Conservation (phyloP, 1,139 yeast species). For the Sugiyamaella grinbergsii region DNA sequence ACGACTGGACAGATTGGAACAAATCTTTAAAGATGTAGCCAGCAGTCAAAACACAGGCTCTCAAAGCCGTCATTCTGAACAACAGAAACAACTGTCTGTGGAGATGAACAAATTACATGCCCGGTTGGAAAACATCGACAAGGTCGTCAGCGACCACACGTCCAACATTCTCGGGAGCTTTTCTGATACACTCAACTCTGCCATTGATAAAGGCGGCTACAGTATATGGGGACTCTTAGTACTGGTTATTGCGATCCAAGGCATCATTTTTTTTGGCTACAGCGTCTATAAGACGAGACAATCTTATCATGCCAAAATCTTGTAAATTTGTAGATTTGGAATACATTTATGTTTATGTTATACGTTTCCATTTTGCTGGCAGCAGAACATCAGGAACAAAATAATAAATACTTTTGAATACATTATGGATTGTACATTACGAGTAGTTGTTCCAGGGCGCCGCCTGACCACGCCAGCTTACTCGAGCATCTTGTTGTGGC, state of each 20-base stretch:
- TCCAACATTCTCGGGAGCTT: constrained; percentile 34
- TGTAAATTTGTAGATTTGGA: constrained; percentile 23
- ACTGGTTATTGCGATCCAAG: constrained; percentile 36
- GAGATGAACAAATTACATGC: constrained; percentile 32
- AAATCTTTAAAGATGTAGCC: constrained; percentile 21
- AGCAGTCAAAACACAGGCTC: constrained; percentile 14
- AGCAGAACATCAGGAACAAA: too few species aligned
- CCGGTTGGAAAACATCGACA: constrained; percentile 32
- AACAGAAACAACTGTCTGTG: constrained; percentile 25
- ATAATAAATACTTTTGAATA: constrained; percentile 6
- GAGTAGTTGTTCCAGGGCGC: constrained; percentile 32
- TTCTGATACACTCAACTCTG: constrained; percentile 36
- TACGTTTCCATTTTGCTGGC: too few species aligned
- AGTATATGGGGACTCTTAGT: constrained; percentile 36
- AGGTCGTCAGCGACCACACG: constrained; percentile 36
- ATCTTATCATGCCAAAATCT: constrained; percentile 39
- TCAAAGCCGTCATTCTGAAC: constrained; percentile 21
- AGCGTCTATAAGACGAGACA: constrained; percentile 36
- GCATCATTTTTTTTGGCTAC: constrained; percentile 36
- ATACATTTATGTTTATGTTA: not conserved
- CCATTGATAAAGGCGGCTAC: constrained; percentile 37
- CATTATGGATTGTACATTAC: not conserved
- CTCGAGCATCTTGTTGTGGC: constrained; percentile 1
- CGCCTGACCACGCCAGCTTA: constrained; percentile 32
- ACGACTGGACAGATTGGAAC: constrained; percentile 26